A percentile compares a stretch with the other conserved stretches of the same genome.
Conservation (phyloP, 345 rosid species). For the Combretum micranthum region DNA sequence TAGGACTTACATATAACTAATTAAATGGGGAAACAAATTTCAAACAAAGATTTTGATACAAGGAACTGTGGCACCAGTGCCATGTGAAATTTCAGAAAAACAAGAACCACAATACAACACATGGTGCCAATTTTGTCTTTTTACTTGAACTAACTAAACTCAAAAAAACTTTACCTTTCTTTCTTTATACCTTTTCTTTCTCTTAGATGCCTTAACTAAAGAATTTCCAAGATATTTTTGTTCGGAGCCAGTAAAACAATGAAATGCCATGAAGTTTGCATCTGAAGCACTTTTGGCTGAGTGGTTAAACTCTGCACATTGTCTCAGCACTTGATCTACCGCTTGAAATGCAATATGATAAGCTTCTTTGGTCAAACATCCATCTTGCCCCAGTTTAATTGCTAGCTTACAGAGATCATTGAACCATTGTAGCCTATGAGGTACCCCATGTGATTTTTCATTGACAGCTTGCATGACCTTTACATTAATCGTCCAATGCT, state of each 20-base stretch:
- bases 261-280: conserved; percentile 19
- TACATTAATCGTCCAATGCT: conserved; percentile 39
- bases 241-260: conserved; percentile 20
- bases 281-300: conserved; percentile 23
- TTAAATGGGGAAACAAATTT: too few relatives aligned
- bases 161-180: conserved; percentile 38
- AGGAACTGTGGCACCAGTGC: neutral
- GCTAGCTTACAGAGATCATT: conserved; percentile 34
- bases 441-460: conserved; percentile 14
- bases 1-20: too few relatives aligned
- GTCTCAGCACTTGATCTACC: conserved; percentile 25
- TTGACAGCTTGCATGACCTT: conserved; percentile 13
- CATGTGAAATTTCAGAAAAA: neutral
- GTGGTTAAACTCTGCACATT: conserved; percentile 17
- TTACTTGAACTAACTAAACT: conserved; percentile 2
- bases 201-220: conserved; percentile 28
- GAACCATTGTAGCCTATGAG: conserved; percentile 26
- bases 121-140: neutral
- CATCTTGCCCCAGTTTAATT: conserved; percentile 31
- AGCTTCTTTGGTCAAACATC: conserved; percentile 33
- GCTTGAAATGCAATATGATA: conserved; percentile 29
- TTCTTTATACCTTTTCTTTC: conserved; percentile 38
- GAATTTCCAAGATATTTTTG: conserved; percentile 14
- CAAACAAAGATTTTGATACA: neutral
- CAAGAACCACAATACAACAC: neutral